Percentiles rank a stretch among this genome's conserved stretches.
Evolutionary conservation across 495 filamentous ascomycete genomes (phyloP).

Genomic region (Talaromyces ruber): DNA sequence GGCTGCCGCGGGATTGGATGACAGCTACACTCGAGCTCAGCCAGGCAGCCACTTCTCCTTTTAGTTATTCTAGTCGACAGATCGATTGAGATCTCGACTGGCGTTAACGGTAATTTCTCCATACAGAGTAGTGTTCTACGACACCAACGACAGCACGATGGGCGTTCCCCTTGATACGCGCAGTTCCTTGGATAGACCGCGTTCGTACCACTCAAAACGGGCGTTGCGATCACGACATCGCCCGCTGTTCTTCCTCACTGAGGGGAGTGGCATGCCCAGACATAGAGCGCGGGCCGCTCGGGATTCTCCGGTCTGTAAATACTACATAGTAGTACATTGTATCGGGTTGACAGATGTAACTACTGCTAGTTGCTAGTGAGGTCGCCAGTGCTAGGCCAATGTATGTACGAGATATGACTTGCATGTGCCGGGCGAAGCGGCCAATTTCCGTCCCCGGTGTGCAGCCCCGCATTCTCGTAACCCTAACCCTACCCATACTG

Average conservation of each 20-base stretch:
- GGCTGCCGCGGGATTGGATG: background rate
- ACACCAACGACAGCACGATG: background rate
- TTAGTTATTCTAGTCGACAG: background rate
- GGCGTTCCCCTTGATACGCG: background rate
- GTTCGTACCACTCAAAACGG: background rate
- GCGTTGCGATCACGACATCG: constrained; percentile 1
- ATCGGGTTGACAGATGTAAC: background rate
- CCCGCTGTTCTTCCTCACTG: background rate
- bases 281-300: background rate
- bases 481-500: background rate
- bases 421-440: background rate
- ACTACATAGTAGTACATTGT: background rate
- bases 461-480: background rate
- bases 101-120: too few species aligned
- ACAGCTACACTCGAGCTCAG: background rate
- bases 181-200: background rate
- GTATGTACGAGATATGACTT: background rate
- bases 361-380: too few species aligned
- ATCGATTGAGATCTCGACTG: background rate
- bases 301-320: background rate
- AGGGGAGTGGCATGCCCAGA: background rate
- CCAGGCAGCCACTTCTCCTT: background rate
- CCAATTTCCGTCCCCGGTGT: background rate
- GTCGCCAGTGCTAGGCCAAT: too few species aligned
- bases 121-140: background rate